Conservation (phyloP, 805 yeast genomes). For the Metschnikowia noctiluminum region DNA sequence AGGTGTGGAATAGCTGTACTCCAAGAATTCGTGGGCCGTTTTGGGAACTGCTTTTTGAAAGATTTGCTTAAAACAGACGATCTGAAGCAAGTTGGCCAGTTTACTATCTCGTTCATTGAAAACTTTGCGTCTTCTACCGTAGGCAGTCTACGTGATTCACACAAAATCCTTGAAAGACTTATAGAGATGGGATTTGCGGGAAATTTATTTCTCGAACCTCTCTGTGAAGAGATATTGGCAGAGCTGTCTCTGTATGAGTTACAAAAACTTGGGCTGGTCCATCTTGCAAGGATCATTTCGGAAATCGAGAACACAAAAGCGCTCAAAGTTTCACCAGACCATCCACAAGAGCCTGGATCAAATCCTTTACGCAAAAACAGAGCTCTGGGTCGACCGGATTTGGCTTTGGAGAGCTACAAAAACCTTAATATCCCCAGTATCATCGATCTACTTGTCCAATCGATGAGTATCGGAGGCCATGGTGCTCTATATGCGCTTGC, state of each 20-base stretch:
- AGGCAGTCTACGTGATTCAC: constrained; percentile 20
- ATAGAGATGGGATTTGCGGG: constrained; percentile 24
- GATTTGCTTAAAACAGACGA: constrained; percentile 10
- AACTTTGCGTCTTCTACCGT: constrained; percentile 45
- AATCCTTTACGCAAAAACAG: too few relatives aligned
- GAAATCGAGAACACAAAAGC: too few relatives aligned
- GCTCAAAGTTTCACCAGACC: too few relatives aligned
- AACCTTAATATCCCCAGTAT: too few relatives aligned
- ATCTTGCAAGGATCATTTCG: constrained; percentile 22
- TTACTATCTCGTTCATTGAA: constrained; percentile 54
- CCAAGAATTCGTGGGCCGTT: constrained; percentile 82
- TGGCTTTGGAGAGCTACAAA: background rate
- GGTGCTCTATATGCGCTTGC: constrained; percentile 12
- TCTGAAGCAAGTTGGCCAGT: constrained; percentile 23
- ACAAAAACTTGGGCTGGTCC: constrained; percentile 39
- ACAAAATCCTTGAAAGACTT: constrained; percentile 17
- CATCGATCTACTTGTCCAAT: background rate
- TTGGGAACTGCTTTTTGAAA: constrained; percentile 43
- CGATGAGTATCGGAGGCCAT: background rate
- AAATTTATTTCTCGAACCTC: constrained; percentile 26
- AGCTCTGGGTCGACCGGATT: too few relatives aligned
- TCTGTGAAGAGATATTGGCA: constrained; percentile 30
- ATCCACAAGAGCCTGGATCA: too few relatives aligned
- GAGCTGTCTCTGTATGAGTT: constrained; percentile 36
- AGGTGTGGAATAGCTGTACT: constrained; percentile 83